These are phyloP conservation scores for Hypomyces perniciosus DNA, from an alignment of 2,329 filamentous ascomycete species.

Conservation along the genomic window DNA sequence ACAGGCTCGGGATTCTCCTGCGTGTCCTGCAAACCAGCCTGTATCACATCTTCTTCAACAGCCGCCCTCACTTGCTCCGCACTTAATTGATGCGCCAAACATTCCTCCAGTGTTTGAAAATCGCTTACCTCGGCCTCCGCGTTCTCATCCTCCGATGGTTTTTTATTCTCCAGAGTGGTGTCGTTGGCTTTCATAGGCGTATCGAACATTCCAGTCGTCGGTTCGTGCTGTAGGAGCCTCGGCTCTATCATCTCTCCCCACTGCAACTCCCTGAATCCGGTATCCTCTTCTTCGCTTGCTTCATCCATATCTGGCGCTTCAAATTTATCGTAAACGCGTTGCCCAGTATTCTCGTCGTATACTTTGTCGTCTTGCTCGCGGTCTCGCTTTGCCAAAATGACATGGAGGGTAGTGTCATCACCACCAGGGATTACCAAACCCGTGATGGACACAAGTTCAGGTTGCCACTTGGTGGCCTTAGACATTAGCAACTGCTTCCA, in stretches of 20 bases:
- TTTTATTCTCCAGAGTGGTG: neutral
- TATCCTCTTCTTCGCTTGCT: constrained; percentile 52
- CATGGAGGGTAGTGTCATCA: constrained; percentile 45
- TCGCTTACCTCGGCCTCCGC: constrained; percentile 12
- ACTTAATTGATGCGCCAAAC: constrained; percentile 22
- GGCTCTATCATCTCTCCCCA: constrained; percentile 63
- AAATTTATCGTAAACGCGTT: constrained; percentile 70
- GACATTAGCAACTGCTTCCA: constrained; percentile 62
- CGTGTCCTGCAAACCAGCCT: constrained; percentile 7
- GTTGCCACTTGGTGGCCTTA: constrained; percentile 59
- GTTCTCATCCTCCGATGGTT: neutral
- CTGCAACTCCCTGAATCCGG: constrained; percentile 53
- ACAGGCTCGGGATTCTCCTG: constrained; percentile 18
- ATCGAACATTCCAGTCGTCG: constrained; percentile 22
- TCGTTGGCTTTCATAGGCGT: neutral
- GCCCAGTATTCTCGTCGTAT: constrained; percentile 62
- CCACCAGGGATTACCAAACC: constrained; percentile 56
- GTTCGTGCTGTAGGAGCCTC: constrained; percentile 49
- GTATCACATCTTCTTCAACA: constrained; percentile 19
- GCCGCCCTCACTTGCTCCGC: constrained; percentile 25
- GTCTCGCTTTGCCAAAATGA: constrained; percentile 66
- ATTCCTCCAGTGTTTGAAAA: constrained; percentile 2
- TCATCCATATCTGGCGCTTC: constrained; percentile 63
- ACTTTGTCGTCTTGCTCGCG: constrained; percentile 50
- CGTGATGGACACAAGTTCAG: constrained; percentile 57